Conservation (phyloP, 2,329 filamentous ascomycete species). For the Paracoccidioides lutzii region DNA sequence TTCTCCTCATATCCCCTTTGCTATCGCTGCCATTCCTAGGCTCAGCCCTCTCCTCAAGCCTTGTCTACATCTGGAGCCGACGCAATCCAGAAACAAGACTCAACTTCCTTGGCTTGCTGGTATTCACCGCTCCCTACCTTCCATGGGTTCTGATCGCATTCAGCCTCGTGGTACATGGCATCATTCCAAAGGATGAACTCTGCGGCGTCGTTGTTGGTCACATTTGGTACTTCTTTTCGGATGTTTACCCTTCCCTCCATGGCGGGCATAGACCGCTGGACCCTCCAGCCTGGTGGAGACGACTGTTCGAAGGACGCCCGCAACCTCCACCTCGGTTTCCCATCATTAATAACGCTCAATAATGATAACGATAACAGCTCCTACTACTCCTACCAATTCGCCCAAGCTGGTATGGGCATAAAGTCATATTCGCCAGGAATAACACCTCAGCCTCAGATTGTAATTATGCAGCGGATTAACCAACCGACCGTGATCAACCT, state of each 20-base stretch:
- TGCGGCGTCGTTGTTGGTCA: slow-evolving; percentile 91
- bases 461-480: background rate
- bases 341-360: slow-evolving; percentile 42
- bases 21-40: slow-evolving; percentile 89
- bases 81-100: slow-evolving; percentile 85
- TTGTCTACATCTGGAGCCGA: slow-evolving; percentile 97
- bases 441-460: too few species aligned
- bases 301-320: slow-evolving; percentile 54
- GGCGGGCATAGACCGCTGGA: slow-evolving; percentile 74
- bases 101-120: slow-evolving; percentile 75
- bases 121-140: slow-evolving; percentile 87
- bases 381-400: too few species aligned
- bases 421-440: too few species aligned
- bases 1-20: slow-evolving; percentile 71
- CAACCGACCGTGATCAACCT: background rate
- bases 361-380: slow-evolving; percentile 35
- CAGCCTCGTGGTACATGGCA: slow-evolving; percentile 79
- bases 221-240: slow-evolving; percentile 95
- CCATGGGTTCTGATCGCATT: slow-evolving; percentile 94
- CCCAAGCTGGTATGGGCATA: too few species aligned
- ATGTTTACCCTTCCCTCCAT: slow-evolving; percentile 88
- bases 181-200: slow-evolving; percentile 87
- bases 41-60: slow-evolving; percentile 78
- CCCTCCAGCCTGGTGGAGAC: slow-evolving; percentile 79
- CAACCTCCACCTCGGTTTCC: slow-evolving; percentile 26